Percentiles rank a stretch among this genome's conserved stretches.
Conservation (phyloP, 495 filamentous ascomycete species). For the Rostrohypoxylon terebratum region DNA sequence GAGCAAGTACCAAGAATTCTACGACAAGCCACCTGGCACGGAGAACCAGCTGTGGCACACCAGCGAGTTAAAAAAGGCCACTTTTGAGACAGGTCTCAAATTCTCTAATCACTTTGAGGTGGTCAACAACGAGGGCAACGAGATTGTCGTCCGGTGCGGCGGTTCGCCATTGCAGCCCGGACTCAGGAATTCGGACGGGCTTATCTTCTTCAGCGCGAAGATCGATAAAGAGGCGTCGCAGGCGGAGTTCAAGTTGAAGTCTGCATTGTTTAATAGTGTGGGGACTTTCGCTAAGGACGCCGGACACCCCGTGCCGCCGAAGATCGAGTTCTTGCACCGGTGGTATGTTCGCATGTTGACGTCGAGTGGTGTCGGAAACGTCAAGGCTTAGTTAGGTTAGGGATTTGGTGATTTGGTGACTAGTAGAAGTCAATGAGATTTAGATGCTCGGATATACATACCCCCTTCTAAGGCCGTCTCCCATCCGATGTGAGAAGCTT, state of each 20-base stretch:
- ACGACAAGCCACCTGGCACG: constrained; percentile 72
- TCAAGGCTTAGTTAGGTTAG: constrained; percentile 41
- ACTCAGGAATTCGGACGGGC: constrained; percentile 71
- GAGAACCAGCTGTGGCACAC: constrained; percentile 72
- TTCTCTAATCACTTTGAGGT: constrained; percentile 85
- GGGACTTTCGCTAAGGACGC: constrained; percentile 53
- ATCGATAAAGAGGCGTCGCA: constrained; percentile 69
- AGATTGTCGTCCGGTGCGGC: constrained; percentile 74
- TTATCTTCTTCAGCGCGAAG: constrained; percentile 75
- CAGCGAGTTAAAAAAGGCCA: constrained; percentile 63
- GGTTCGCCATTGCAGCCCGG: constrained; percentile 69
- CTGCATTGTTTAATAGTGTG: constrained; percentile 66
- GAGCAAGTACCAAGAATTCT: constrained; percentile 68
- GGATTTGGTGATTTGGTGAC: not conserved
- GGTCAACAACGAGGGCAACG: constrained; percentile 69
- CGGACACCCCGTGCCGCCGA: constrained; percentile 65
- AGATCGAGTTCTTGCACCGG: constrained; percentile 68
- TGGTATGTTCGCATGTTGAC: constrained; percentile 68
- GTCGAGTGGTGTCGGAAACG: constrained; percentile 36
- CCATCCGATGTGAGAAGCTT: not conserved
- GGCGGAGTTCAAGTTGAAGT: constrained; percentile 76
- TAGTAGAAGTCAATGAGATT: not conserved
- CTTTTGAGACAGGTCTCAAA: constrained; percentile 71
- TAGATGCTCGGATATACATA: not conserved
- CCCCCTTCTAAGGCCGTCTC: not conserved